Evolutionary conservation across 352 stramenopile genomes (phyloP), one percentile per base, ranked within the genome.

Genomic region (Globisporangium perplexum): DNA sequence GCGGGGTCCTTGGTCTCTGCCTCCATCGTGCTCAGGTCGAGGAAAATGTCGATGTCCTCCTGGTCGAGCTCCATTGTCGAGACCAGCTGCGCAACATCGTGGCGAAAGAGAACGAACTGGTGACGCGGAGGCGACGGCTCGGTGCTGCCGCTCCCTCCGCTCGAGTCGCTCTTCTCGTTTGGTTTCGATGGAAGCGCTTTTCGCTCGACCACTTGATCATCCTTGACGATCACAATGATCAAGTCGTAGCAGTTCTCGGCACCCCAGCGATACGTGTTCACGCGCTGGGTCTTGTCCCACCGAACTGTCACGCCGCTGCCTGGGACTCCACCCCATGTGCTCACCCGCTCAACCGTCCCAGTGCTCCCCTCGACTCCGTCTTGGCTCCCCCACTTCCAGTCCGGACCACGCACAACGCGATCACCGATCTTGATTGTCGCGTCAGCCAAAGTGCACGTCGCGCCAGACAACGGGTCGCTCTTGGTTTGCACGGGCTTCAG

Each of bases 371-470:
- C 66, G 50, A 83, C 72, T 1, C 81, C 81, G 58, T 91, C 81
- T 69, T 91, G 81, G 35, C 83, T 79, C 18, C 74, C 83, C 81
- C 81, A 91, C 59, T 91, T 91, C 81, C 81, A 91, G 42, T 90
- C 74, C 43, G 81, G 81, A 0, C 81, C 81, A 47, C 81, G 72
- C 41, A 91, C 53, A 46, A 91, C 78, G 28, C 81, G 72, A 62
- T 88, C 74, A 15, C 78, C 78, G n/a, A 91, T 66, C 8, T 65
- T 60, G 54, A 91, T 81, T 26, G 44, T 45, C 22, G 28, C 36
- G 0, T 55, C 60, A 18, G 61, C 53, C 23, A 52, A 31, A 17
- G 33, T 55, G 10, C 41, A 20, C 7, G 20, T 6, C 11, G 28
- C 8, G 24, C 3, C 33, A 39, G 33, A 18, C 11, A 39, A 39